These are phyloP conservation scores for Xanthoceras sorbifolium DNA, from an alignment of 345 rosid genomes.

Conservation along the genomic window DNA sequence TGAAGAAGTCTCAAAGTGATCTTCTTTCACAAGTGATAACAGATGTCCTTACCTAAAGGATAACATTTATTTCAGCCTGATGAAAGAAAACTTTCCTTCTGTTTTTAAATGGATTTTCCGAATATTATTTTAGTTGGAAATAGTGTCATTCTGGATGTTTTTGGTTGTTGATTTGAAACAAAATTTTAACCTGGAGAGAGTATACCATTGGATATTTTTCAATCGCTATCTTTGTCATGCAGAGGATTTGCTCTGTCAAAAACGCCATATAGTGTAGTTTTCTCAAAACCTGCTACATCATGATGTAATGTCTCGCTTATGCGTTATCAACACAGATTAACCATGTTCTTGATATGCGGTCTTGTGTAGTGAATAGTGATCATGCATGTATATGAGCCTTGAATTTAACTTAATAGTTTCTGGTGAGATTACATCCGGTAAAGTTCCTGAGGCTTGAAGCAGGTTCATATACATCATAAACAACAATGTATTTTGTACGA, in stretches of 20 bases:
- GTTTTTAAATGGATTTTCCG: constrained; percentile 20
- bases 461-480: constrained; percentile 2
- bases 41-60: background rate
- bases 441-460: background rate
- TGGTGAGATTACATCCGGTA: constrained; percentile 10
- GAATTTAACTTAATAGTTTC: background rate
- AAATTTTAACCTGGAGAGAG: constrained; percentile 22
- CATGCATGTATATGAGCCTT: background rate
- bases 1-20: constrained; percentile 20
- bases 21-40: background rate
- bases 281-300: constrained; percentile 7
- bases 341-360: constrained; percentile 9
- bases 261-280: background rate
- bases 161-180: constrained; percentile 2
- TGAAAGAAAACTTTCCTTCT: constrained; percentile 20
- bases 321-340: constrained; percentile 13
- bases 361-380: constrained; percentile 23
- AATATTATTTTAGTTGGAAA: constrained; percentile 13
- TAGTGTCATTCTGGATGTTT: constrained; percentile 6
- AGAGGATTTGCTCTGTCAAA: constrained; percentile 14
- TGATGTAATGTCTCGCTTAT: constrained; percentile 16
- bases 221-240: constrained; percentile 11
- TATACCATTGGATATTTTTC: constrained; percentile 11
- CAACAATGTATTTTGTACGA: background rate
- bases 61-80: constrained; percentile 6